Evolutionary conservation across 2,329 filamentous ascomycete species (phyloP).

Genomic region (Atkinsonella hypoxylon): DNA sequence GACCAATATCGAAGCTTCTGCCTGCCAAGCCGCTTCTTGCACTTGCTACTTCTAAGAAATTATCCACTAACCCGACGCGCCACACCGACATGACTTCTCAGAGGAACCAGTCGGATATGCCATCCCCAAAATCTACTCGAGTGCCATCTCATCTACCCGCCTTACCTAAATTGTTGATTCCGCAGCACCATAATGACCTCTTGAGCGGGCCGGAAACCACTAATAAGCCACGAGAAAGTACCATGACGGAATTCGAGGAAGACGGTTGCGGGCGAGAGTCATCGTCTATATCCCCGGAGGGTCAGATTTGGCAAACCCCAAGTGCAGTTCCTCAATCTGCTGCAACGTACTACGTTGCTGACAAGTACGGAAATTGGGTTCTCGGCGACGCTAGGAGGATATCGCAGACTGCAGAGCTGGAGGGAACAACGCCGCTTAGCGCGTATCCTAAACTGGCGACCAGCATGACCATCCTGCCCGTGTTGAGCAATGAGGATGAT

Average conservation of each 20-base stretch:
- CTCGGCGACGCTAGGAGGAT: constrained; percentile 27
- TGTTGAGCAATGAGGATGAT: constrained; percentile 1
- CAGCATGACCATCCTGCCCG: constrained; percentile 10
- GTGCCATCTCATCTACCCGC: constrained; percentile 11
- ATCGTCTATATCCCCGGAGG: constrained; percentile 22
- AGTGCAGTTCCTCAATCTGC: constrained; percentile 32
- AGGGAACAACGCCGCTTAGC: constrained; percentile 9
- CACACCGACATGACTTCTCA: background rate
- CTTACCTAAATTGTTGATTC: constrained; percentile 19
- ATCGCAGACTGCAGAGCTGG: constrained; percentile 16
- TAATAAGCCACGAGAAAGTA: constrained; percentile 25
- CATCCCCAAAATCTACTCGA: constrained; percentile 9
- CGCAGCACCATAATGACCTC: constrained; percentile 5
- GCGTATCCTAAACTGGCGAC: constrained; percentile 6
- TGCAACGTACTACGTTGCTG: constrained; percentile 36
- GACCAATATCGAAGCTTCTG: constrained; percentile 31
- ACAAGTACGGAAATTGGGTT: constrained; percentile 42
- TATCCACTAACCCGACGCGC: background rate
- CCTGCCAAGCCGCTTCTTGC: constrained; percentile 34
- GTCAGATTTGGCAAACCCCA: constrained; percentile 39
- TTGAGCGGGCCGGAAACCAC: background rate
- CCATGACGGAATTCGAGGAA: constrained; percentile 41
- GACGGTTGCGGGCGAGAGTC: constrained; percentile 26
- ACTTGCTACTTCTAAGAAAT: constrained; percentile 2
- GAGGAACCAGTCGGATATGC: background rate